Evolutionary conservation across 768 basidiomycete species (phyloP).

Genomic region (Mycena belliarum): DNA sequence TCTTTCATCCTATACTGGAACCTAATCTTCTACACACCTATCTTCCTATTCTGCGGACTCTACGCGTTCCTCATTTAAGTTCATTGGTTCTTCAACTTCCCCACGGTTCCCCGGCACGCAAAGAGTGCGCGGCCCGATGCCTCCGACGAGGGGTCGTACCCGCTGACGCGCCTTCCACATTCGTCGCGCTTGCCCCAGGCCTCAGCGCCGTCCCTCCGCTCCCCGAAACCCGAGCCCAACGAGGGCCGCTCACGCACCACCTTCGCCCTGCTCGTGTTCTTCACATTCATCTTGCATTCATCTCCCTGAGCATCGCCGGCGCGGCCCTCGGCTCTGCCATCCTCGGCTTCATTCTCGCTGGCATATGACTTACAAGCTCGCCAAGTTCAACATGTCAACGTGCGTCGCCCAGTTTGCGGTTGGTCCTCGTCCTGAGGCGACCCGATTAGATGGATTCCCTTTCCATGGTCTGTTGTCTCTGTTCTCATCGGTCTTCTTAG

Average conservation of each 20-base stretch:
- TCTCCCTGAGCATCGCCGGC: constrained; percentile 43
- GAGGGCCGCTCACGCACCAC: constrained; percentile 47
- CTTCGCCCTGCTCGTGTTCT: constrained; percentile 47
- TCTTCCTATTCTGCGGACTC: constrained; percentile 48
- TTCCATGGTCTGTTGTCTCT: constrained; percentile 23
- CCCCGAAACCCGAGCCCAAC: constrained; percentile 28
- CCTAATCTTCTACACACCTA: constrained; percentile 49
- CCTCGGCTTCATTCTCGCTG: constrained; percentile 44
- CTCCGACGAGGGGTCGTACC: constrained; percentile 11
- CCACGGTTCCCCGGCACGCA: constrained; percentile 39
- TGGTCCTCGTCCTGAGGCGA: background rate
- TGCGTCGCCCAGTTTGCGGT: constrained; percentile 28
- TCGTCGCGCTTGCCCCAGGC: constrained; percentile 16
- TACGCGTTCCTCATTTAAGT: constrained; percentile 58
- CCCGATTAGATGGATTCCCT: constrained; percentile 25
- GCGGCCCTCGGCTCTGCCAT: constrained; percentile 49
- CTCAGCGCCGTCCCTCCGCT: constrained; percentile 11
- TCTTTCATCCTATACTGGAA: constrained; percentile 60
- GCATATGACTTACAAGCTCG: constrained; percentile 47
- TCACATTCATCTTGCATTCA: too few species aligned
- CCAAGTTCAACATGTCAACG: constrained; percentile 53
- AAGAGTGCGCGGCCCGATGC: constrained; percentile 2
- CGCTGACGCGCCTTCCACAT: constrained; percentile 17
- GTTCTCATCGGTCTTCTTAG: constrained; percentile 22
- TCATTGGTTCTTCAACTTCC: too few species aligned